Percentiles rank a stretch among this genome's conserved stretches.
Evolutionary conservation across 2,329 filamentous ascomycete genomes (phyloP).

Genomic region (Orbilia brochopaga): DNA sequence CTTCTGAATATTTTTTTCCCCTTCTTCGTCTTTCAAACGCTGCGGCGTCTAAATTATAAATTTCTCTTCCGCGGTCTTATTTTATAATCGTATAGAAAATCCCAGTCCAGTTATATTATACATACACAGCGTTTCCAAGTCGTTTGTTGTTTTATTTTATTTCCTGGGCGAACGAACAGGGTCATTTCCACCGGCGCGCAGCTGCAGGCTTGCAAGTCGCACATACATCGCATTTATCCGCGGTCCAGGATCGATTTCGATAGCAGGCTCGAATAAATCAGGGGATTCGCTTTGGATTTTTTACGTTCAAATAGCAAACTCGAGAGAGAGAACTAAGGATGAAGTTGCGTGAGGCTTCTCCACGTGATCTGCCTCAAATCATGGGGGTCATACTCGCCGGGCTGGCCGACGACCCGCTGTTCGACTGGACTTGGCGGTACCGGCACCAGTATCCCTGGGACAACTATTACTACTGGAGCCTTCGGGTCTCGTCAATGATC

Average conservation of each 20-base stretch:
- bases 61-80: background rate
- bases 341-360: constrained; percentile 47
- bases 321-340: too few relatives aligned
- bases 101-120: too few relatives aligned
- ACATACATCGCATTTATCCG: constrained; percentile 4
- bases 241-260: too few relatives aligned
- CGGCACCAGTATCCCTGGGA: constrained; percentile 48
- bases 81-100: background rate
- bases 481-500: constrained; percentile 46
- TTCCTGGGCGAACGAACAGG: background rate
- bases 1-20: too few relatives aligned
- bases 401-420: constrained; percentile 45
- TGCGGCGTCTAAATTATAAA: constrained; percentile 6
- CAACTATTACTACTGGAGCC: constrained; percentile 49
- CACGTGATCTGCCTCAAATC: constrained; percentile 50
- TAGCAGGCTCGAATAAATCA: too few relatives aligned
- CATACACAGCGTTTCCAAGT: too few relatives aligned
- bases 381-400: constrained; percentile 47
- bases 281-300: too few relatives aligned
- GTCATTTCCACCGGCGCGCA: constrained; percentile 1
- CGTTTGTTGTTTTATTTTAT: constrained; percentile 10
- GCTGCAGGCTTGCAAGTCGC: background rate
- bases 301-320: too few relatives aligned
- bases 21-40: background rate
- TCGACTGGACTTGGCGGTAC: constrained; percentile 49